These are phyloP conservation scores for Lachnellula cervina DNA, from an alignment of 2,329 filamentous ascomycete genomes.

Conservation along the genomic window DNA sequence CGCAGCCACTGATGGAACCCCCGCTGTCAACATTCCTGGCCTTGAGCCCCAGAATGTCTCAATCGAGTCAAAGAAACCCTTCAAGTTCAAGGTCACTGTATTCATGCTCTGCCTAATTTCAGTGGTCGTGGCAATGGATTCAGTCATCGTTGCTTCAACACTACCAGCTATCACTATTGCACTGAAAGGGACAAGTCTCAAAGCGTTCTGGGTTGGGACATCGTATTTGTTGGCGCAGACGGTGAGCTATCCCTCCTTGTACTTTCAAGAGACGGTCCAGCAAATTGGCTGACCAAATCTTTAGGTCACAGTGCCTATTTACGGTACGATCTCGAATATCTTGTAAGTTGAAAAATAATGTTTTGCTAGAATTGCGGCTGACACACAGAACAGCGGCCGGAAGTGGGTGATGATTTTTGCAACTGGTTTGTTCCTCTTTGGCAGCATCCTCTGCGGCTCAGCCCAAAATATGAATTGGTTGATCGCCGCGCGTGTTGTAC, in stretches of 20 bases:
- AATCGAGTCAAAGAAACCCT: conserved; percentile 3
- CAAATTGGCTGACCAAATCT: not conserved
- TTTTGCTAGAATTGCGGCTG: not conserved
- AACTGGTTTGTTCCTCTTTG: conserved; percentile 10
- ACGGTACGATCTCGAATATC: conserved; percentile 15
- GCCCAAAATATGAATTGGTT: conserved; percentile 16
- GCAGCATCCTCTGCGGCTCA: conserved; percentile 12
- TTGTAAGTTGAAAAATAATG: conserved; percentile 5
- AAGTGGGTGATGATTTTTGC: conserved; percentile 14
- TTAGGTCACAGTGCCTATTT: conserved; percentile 8
- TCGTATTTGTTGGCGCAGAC: conserved; percentile 16
- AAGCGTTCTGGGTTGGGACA: conserved; percentile 17
- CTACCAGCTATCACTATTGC: conserved; percentile 14
- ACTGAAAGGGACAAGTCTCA: conserved; percentile 9
- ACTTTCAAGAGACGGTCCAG: not conserved
- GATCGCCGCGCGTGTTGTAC: conserved; percentile 14
- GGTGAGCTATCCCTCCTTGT: not conserved
- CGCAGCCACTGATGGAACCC: not conserved
- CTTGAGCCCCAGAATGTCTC: not conserved
- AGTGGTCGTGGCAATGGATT: conserved; percentile 12
- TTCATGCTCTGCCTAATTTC: conserved; percentile 13
- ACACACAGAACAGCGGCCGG: conserved; percentile 4
- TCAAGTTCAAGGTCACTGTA: conserved; percentile 12
- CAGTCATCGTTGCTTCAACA: conserved; percentile 15
- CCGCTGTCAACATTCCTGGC: not conserved